phyloP scores from a whole-genome alignment of 352 stramenopile genomes.

The Aphanomyces astaci region DNA sequence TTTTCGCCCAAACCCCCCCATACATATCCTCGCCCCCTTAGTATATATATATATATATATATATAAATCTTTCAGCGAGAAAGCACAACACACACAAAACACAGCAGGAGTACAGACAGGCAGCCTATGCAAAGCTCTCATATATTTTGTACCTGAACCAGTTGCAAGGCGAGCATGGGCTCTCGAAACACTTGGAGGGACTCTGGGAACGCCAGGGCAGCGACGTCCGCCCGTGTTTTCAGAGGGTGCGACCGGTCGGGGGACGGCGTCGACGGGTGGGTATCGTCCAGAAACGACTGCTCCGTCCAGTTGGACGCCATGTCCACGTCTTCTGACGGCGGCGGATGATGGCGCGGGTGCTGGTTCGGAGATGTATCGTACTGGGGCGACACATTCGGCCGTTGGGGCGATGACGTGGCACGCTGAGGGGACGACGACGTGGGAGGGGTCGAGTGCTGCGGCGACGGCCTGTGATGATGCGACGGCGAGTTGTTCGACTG shows the following conservation, averaged over 20 bases:
- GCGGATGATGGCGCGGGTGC: not conserved
- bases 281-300: constrained; percentile 16
- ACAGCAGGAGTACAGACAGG: too few relatives aligned
- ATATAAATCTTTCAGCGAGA: too few relatives aligned
- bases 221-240: not conserved
- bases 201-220: not conserved
- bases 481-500: not conserved
- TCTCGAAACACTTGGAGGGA: not conserved
- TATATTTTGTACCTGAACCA: not conserved
- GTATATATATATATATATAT: too few relatives aligned
- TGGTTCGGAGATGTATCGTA: not conserved
- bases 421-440: not conserved
- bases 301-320: not conserved
- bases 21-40: too few relatives aligned
- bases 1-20: too few relatives aligned
- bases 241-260: too few relatives aligned
- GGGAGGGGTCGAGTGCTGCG: not conserved
- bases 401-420: constrained; percentile 7
- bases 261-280: not conserved
- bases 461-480: not conserved
- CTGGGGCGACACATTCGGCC: not conserved
- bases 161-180: not conserved
- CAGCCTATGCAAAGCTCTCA: too few relatives aligned
- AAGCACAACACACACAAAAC: too few relatives aligned
- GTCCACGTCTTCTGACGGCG: not conserved